Evolutionary conservation across 2,329 filamentous ascomycete species (phyloP), one percentile per base, ranked within the genome.

Genomic region (Penicillium aurantiogriseum): DNA sequence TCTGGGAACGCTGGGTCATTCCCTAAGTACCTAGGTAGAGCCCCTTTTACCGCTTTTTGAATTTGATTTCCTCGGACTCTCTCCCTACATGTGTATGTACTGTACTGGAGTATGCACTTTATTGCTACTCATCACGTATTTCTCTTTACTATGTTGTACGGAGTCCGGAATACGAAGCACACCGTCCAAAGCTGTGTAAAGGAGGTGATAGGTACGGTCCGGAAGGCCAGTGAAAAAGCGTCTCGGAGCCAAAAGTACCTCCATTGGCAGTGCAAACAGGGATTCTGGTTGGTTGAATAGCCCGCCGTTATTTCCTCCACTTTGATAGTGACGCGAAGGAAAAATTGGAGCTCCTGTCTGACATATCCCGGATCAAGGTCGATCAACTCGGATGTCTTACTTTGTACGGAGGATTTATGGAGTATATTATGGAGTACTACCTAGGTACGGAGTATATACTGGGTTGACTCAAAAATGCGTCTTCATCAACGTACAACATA

Each of bases 231-330:
- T 54, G 54, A 62, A 62, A 43, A 43, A 39, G 35, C 23, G 25
- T 27, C 23, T 44, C 38, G 33, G 36, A 33, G 33, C 15, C 33
- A 15, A 10, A 10, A 25, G 40, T 43, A 25, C 31, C 31, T 5
- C 0, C 13, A 31, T 33, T 33, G 31, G 31, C 31, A 13, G 31
- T 33, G 31, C 31, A 13, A 44, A 29, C 31, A 27, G 21, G 29
- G 31, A 15, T 39, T 27, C 43, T 63, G 60, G 55, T 60, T 65
- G 63, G 60, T 49, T 50, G 40, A 46, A 43, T 45, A 5, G 31
- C 19, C 54, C 56, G 54, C 58, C 62, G 60, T 64, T 61, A 58
- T 58, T 38, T 46, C 23, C 52, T 61, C 62, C 62, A 64, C 63
- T 58, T 56, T 36, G 38, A 49, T 9, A 39, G 53, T 57, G 59